phyloP scores from a whole-genome alignment of 2,329 filamentous ascomycete species.

The Aspergillus caelatus region DNA sequence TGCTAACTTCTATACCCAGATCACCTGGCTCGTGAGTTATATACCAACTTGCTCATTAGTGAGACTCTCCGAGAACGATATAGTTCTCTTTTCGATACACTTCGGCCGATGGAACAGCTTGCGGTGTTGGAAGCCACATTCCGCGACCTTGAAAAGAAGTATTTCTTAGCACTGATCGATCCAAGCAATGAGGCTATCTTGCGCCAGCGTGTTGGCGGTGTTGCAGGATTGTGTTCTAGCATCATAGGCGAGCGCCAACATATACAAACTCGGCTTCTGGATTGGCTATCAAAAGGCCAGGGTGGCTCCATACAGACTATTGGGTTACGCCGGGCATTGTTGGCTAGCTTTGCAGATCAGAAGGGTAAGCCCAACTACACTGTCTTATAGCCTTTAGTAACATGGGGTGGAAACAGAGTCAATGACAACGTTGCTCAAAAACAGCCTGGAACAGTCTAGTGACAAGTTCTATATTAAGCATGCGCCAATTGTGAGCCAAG shows the following conservation, averaged over 20 bases:
- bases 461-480: slow-evolving; percentile 87
- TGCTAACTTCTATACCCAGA: slow-evolving; percentile 35
- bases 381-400: not conserved
- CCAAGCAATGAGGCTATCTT: slow-evolving; percentile 12
- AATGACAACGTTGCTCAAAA: slow-evolving; percentile 60
- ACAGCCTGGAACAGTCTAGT: slow-evolving; percentile 73
- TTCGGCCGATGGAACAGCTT: slow-evolving; percentile 55
- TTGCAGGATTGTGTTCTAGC: slow-evolving; percentile 58
- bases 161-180: slow-evolving; percentile 32
- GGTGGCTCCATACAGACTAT: slow-evolving; percentile 67
- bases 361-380: slow-evolving; percentile 42
- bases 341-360: slow-evolving; percentile 60
- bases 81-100: slow-evolving; percentile 40
- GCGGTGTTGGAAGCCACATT: slow-evolving; percentile 49
- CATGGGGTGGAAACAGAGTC: slow-evolving; percentile 36
- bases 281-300: slow-evolving; percentile 67
- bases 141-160: slow-evolving; percentile 46
- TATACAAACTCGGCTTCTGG: slow-evolving; percentile 58
- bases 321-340: slow-evolving; percentile 67
- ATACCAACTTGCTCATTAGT: slow-evolving; percentile 37
- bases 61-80: slow-evolving; percentile 34
- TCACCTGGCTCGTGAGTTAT: slow-evolving; percentile 44
- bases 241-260: slow-evolving; percentile 53
- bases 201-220: slow-evolving; percentile 54
- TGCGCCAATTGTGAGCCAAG: slow-evolving; percentile 81